Conservation (phyloP, 23 red algal species). For the Gracilaria domingensis region DNA sequence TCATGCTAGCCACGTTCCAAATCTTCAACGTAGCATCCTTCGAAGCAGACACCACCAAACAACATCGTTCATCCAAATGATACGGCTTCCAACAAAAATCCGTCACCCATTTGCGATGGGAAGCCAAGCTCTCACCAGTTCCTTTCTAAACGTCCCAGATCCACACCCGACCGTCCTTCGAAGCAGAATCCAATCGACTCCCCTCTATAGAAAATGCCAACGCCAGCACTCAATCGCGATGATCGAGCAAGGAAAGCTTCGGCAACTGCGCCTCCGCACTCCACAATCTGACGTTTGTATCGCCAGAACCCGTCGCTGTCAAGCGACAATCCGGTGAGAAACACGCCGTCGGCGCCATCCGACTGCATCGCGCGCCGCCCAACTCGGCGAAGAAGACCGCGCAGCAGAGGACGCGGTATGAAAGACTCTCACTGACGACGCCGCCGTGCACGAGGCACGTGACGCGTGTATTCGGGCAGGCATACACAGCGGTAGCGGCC, state of each 20-base stretch:
- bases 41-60: conserved; percentile 45
- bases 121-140: conserved; percentile 13
- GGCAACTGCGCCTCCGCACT: conserved; percentile 74
- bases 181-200: conserved; percentile 40
- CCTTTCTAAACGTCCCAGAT: conserved; percentile 40
- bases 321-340: conserved; percentile 82
- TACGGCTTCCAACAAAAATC: conserved; percentile 85
- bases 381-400: too few species aligned
- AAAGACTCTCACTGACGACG: too few species aligned
- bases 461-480: too few species aligned
- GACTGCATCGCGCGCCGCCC: too few species aligned
- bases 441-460: too few species aligned
- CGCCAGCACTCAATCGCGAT: conserved; percentile 85
- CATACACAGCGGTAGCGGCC: too few species aligned
- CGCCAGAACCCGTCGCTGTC: conserved; percentile 86
- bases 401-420: too few species aligned
- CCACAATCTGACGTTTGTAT: conserved; percentile 92
- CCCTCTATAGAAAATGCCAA: conserved; percentile 83
- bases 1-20: conserved; percentile 75
- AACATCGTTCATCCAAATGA: conserved; percentile 49
- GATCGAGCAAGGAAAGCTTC: conserved; percentile 56
- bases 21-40: conserved; percentile 89
- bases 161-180: conserved; percentile 39
- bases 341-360: not conserved
- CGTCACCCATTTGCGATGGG: conserved; percentile 90